Conservation (phyloP, 805 yeast species). For the Metschnikowia lochheadii region DNA sequence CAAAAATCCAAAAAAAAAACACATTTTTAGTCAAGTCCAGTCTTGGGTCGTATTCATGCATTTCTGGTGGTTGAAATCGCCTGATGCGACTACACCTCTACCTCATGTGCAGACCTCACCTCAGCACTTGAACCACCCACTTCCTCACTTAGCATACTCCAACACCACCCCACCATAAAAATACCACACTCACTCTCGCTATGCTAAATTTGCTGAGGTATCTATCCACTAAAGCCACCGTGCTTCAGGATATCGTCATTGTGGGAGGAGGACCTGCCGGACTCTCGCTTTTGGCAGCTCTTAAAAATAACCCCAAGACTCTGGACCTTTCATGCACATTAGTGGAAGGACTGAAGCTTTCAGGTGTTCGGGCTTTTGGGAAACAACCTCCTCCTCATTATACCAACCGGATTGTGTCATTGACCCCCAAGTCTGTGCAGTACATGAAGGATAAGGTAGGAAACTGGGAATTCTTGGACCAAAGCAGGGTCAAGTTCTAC, state of each 20-base stretch:
- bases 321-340: slow-evolving; percentile 57
- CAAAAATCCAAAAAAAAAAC: too few species aligned
- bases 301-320: slow-evolving; percentile 65
- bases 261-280: slow-evolving; percentile 99
- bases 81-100: neutral
- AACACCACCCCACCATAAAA: neutral
- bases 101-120: neutral
- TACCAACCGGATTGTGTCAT: slow-evolving; percentile 78
- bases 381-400: slow-evolving; percentile 44
- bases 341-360: slow-evolving; percentile 68
- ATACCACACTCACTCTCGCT: neutral
- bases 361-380: slow-evolving; percentile 46
- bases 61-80: neutral
- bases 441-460: slow-evolving; percentile 63
- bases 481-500: slow-evolving; percentile 73
- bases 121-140: neutral
- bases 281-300: slow-evolving; percentile 74
- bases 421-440: slow-evolving; percentile 76
- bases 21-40: too few species aligned
- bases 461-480: slow-evolving; percentile 65
- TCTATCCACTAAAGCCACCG: slow-evolving; percentile 12
- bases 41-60: neutral
- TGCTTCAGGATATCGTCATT: slow-evolving; percentile 63
- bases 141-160: neutral
- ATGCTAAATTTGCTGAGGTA: slow-evolving; percentile 11